Evolutionary conservation across 1,284 basidiomycete species (phyloP), one percentile per base, ranked within the genome.

Genomic region (Ganoderma lucidum): DNA sequence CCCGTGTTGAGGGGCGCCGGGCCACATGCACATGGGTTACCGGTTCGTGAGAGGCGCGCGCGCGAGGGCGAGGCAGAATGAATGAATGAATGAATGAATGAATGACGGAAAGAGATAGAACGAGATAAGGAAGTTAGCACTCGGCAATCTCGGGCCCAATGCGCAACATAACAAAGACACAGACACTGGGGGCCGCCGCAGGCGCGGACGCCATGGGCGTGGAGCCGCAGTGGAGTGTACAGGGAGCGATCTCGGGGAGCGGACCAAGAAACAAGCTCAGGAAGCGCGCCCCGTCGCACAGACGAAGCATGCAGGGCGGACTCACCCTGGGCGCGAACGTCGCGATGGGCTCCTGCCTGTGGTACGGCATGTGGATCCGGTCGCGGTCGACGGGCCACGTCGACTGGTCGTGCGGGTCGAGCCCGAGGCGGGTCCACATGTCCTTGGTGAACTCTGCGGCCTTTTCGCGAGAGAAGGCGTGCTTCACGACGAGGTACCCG

Each of bases 311-410:
- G 30, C 28, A 28, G 28, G 30, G 37, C 4, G 48, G n/a, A 73
- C 77, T 62, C 73, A 85, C 86, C 79, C 85, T 87, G 0, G 88
- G 88, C 15, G 88, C 83, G 75, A 90, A 88, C 0, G 77, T 81
- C 10, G 82, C 79, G 32, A 89, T 84, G 58, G 75, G 75, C 71
- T 85, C 84, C 48, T 83, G 78, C 41, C 75, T 81, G 73, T 86
- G 86, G 73, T 76, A 83, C 9, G 87, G 88, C 86, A 89, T 87
- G 74, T 89, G 86, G 35, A 85, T 83, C n/a, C 85, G 81, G 71
- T 89, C 88, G 56, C 79, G 79, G 67, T 81, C 79, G 39, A 42
- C 59, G 12, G 59, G 59, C 87, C 88, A 90, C 39, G 86, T 87
- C 15, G 84, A 80, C 75, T 84, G 86, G 75, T 89, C 85, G 61